Percentiles rank a stretch among this genome's conserved stretches.
phyloP scores from a whole-genome alignment of 2,329 filamentous ascomycete species.

The Aspergillus sp. region DNA sequence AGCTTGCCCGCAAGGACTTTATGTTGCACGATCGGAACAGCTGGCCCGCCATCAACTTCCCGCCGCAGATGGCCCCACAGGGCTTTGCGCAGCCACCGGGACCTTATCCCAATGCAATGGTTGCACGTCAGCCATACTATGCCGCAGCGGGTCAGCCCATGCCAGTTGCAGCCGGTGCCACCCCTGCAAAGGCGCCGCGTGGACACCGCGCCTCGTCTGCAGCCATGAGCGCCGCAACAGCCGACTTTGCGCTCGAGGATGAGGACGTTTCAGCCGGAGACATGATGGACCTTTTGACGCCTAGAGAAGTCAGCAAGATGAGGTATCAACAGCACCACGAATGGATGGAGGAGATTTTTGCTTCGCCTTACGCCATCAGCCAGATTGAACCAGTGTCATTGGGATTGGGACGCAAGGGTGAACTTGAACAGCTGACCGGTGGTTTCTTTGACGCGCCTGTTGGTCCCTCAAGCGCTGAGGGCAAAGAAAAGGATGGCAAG shows the following conservation, averaged over 20 bases:
- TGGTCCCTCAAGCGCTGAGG: conserved; percentile 16
- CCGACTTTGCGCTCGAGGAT: conserved; percentile 63
- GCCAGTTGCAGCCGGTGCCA: conserved; percentile 17
- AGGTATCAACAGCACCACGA: conserved; percentile 94
- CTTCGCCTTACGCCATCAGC: conserved; percentile 78
- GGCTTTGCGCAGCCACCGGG: conserved; percentile 47
- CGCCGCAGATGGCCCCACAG: conserved; percentile 48
- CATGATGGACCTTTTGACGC: conserved; percentile 82
- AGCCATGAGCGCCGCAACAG: conserved; percentile 32
- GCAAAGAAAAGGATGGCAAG: conserved; percentile 16
- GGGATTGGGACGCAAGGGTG: conserved; percentile 77
- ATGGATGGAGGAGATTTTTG: conserved; percentile 97
- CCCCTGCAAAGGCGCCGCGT: conserved; percentile 33
- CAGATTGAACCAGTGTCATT: conserved; percentile 86
- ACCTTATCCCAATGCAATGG: conserved; percentile 34
- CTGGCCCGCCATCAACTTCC: conserved; percentile 80
- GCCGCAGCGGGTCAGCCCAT: conserved; percentile 24
- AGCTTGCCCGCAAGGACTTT: conserved; percentile 85
- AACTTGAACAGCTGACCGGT: conserved; percentile 74
- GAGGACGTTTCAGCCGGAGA: conserved; percentile 86
- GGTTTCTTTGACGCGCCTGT: conserved; percentile 70
- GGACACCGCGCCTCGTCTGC: conserved; percentile 40
- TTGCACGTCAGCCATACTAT: conserved; percentile 33
- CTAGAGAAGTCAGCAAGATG: conserved; percentile 79
- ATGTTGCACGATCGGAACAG: conserved; percentile 85